Evolutionary conservation across 805 yeast genomes (phyloP).

Genomic region (Zygotorulaspora sp.): DNA sequence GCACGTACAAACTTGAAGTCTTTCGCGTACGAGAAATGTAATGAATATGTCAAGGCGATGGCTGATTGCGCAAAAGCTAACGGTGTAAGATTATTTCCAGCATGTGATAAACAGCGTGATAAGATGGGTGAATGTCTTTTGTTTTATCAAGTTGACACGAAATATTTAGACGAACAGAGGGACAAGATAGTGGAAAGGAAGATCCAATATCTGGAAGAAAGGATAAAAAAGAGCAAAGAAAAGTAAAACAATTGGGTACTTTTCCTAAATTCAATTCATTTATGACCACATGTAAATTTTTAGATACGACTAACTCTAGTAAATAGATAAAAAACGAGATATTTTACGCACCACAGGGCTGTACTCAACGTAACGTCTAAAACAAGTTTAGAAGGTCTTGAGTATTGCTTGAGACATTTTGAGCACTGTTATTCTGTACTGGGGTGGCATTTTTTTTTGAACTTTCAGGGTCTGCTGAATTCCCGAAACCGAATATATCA

Average conservation of each 20-base stretch:
- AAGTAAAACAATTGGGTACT: too few species aligned
- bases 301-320: background rate
- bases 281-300: conserved; percentile 3
- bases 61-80: conserved; percentile 60
- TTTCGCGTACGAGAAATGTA: conserved; percentile 62
- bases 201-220: conserved; percentile 37
- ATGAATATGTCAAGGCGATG: conserved; percentile 59
- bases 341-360: background rate
- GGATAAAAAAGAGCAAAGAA: conserved; percentile 13
- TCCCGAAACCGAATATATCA: conserved; percentile 54
- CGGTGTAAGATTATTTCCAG: conserved; percentile 62
- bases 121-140: conserved; percentile 61
- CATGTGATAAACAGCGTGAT: conserved; percentile 56
- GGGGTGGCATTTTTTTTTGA: conserved; percentile 1
- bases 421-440: conserved; percentile 2
- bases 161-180: conserved; percentile 65
- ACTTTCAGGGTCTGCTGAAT: conserved; percentile 9
- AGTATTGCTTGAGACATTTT: conserved; percentile 18
- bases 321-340: background rate
- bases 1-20: conserved; percentile 67
- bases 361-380: conserved; percentile 7
- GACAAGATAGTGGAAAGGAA: conserved; percentile 61
- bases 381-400: conserved; percentile 32
- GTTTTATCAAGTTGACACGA: conserved; percentile 49
- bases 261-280: background rate